Conservation (phyloP, 1,284 basidiomycete species). For the Malassezia vespertilionis region DNA sequence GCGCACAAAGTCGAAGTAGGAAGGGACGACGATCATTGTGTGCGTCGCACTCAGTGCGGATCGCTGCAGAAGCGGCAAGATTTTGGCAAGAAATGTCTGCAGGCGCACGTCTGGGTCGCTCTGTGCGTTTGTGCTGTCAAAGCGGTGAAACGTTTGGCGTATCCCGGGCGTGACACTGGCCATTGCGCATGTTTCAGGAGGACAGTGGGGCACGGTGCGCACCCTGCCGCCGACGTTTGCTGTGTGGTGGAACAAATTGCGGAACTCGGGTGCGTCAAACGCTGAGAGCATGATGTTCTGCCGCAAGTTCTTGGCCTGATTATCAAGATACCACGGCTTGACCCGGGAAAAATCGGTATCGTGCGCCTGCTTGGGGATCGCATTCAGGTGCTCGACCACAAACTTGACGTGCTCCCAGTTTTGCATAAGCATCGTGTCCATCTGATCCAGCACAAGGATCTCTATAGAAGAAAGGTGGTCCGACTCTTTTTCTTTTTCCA, state of each 20-base stretch:
- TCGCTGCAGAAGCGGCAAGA: slow-evolving; percentile 68
- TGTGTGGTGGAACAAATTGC: slow-evolving; percentile 65
- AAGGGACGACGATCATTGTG: slow-evolving; percentile 79
- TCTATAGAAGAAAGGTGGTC: slow-evolving; percentile 93
- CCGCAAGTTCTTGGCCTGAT: slow-evolving; percentile 64
- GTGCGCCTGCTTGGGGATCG: slow-evolving; percentile 78
- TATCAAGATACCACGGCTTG: slow-evolving; percentile 94
- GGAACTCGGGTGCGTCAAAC: slow-evolving; percentile 78
- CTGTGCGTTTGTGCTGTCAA: slow-evolving; percentile 62
- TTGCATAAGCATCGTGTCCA: slow-evolving; percentile 90
- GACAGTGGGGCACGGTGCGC: slow-evolving; percentile 11
- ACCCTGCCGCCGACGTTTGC: slow-evolving; percentile 77
- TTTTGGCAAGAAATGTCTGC: slow-evolving; percentile 70
- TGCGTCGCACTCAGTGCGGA: slow-evolving; percentile 82
- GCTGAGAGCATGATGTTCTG: slow-evolving; percentile 81
- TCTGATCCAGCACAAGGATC: slow-evolving; percentile 79
- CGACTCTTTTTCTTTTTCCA: slow-evolving; percentile 81
- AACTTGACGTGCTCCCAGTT: slow-evolving; percentile 99
- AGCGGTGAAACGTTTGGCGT: slow-evolving; percentile 59
- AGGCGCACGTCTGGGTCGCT: slow-evolving; percentile 80
- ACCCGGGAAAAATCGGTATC: slow-evolving; percentile 92
- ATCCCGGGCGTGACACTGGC: slow-evolving; percentile 23
- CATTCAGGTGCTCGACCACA: slow-evolving; percentile 70
- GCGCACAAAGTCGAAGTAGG: slow-evolving; percentile 91
- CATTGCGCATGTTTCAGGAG: slow-evolving; percentile 19